Conservation (phyloP, 1,284 basidiomycete genomes). For the Ganoderma lucidum region DNA sequence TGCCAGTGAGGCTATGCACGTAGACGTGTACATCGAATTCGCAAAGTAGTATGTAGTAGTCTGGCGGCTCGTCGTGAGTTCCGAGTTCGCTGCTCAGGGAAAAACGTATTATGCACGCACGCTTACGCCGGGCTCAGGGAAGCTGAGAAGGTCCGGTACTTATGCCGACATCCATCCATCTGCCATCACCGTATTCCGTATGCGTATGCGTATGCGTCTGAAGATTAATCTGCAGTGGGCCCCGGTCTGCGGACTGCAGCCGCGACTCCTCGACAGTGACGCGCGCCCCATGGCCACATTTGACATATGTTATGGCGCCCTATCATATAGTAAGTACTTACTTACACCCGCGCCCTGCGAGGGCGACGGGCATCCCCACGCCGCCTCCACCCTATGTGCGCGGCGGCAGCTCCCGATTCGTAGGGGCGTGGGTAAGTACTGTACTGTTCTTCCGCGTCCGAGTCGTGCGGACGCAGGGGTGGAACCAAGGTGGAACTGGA, state of each 20-base stretch:
- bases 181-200: not conserved
- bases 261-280: not conserved
- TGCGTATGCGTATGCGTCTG: not conserved
- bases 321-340: no score
- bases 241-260: not conserved
- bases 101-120: conserved; percentile 1
- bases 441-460: not conserved
- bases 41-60: not conserved
- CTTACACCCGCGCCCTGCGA: not conserved
- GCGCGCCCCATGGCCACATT: not conserved
- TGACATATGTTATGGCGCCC: not conserved
- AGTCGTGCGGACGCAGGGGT: not conserved
- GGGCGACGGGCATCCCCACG: not conserved
- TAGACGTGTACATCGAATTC: not conserved
- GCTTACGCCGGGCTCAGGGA: not conserved
- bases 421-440: not conserved
- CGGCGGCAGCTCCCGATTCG: not conserved
- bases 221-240: not conserved
- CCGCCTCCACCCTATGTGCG: conserved; percentile 3
- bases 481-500: not conserved
- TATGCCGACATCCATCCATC: not conserved
- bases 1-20: not conserved
- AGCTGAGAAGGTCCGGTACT: not conserved
- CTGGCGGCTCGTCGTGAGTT: not conserved
- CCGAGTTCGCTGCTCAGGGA: not conserved